Conservation (phyloP, 306 rosid species). For the Malus fusca region DNA sequence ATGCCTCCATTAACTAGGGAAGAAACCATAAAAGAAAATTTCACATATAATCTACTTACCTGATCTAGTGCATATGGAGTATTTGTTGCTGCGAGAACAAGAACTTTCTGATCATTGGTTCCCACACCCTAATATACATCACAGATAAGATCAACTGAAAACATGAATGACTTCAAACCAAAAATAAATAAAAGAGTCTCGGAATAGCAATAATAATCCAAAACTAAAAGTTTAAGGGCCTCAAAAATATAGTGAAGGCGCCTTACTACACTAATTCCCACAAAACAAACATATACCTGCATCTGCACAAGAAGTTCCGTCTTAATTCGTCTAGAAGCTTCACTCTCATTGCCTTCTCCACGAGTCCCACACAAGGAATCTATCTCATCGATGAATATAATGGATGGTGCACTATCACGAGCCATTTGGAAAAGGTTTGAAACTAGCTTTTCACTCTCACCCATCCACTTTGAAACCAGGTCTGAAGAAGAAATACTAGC, state of each 20-base stretch:
- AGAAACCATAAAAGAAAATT: slow-evolving; percentile 2
- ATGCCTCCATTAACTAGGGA: neutral
- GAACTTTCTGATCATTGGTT: slow-evolving; percentile 88
- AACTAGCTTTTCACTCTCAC: slow-evolving; percentile 98
- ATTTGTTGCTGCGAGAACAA: slow-evolving; percentile 98
- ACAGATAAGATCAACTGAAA: slow-evolving; percentile 14
- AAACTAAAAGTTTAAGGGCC: neutral
- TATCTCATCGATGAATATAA: slow-evolving; percentile 94
- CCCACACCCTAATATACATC: slow-evolving; percentile 78
- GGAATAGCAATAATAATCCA: neutral
- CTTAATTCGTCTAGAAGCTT: slow-evolving; percentile 97
- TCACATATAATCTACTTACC: slow-evolving; percentile 38
- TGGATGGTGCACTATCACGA: slow-evolving; percentile 98
- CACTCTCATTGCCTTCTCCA: slow-evolving; percentile 99
- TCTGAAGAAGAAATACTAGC: slow-evolving; percentile 90
- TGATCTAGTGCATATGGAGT: slow-evolving; percentile 97
- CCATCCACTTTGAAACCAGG: slow-evolving; percentile 99
- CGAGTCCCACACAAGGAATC: slow-evolving; percentile 96
- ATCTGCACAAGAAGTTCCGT: slow-evolving; percentile 98
- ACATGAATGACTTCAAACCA: neutral
- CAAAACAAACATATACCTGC: slow-evolving; percentile 66
- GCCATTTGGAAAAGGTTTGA: slow-evolving; percentile 98
- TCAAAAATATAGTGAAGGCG: neutral
- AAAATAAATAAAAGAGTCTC: neutral
- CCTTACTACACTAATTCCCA: slow-evolving; percentile 9